These are phyloP conservation scores for Verticillium longisporum DNA, from an alignment of 2,329 filamentous ascomycete species.

Conservation along the genomic window DNA sequence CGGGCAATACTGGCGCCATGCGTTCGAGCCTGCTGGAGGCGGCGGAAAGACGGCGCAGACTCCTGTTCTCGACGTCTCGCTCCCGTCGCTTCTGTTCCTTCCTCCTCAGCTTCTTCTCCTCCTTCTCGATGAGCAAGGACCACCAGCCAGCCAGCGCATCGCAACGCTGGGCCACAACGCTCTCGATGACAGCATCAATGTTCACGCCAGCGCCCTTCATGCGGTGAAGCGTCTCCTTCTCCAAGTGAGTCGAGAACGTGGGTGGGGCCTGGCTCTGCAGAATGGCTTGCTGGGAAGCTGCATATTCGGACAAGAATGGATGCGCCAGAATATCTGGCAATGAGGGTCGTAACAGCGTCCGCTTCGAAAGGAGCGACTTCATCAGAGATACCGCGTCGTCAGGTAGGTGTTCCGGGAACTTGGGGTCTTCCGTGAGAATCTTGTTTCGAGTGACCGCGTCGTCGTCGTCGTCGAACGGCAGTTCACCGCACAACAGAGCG, in stretches of 20 bases:
- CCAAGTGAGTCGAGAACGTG: constrained; percentile 77
- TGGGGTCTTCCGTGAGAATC: constrained; percentile 81
- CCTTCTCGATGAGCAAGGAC: constrained; percentile 89
- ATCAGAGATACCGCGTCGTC: constrained; percentile 72
- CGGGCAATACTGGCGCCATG: constrained; percentile 67
- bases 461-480: constrained; percentile 95
- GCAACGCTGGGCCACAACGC: constrained; percentile 82
- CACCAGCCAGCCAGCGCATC: constrained; percentile 94
- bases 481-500: constrained; percentile 72
- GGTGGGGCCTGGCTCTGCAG: constrained; percentile 73
- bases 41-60: constrained; percentile 74
- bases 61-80: constrained; percentile 73
- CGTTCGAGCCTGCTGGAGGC: constrained; percentile 82
- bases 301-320: constrained; percentile 81
- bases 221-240: constrained; percentile 84
- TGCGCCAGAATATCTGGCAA: constrained; percentile 82
- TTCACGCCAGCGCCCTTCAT: constrained; percentile 94
- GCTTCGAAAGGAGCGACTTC: constrained; percentile 77
- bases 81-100: constrained; percentile 80
- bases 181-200: constrained; percentile 90
- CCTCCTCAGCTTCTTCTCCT: constrained; percentile 76
- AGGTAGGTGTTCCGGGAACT: constrained; percentile 74
- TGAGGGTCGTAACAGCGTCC: constrained; percentile 74
- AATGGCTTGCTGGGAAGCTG: constrained; percentile 82
- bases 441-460: constrained; percentile 78